These are phyloP conservation scores for Ceratocystis colombiana DNA, from an alignment of 2,329 filamentous ascomycete species.

Conservation along the genomic window DNA sequence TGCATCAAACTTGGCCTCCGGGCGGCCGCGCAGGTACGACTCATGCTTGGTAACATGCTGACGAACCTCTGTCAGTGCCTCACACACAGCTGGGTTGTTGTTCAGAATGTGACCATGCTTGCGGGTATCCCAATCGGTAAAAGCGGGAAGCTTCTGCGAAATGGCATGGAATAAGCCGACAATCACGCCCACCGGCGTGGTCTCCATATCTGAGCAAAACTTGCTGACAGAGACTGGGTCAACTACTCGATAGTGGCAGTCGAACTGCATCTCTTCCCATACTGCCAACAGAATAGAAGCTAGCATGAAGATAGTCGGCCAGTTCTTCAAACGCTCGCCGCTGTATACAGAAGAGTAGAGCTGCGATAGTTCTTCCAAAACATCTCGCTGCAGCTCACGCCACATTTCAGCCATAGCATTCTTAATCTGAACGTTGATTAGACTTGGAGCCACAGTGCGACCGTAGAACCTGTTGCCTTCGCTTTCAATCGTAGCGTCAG, in stretches of 20 bases:
- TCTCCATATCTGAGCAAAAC: constrained; percentile 96
- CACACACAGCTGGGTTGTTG: constrained; percentile 85
- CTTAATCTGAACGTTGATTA: constrained; percentile 99
- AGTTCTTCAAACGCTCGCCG: constrained; percentile 95
- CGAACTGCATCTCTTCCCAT: constrained; percentile 98
- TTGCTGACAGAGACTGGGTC: constrained; percentile 77
- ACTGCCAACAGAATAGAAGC: constrained; percentile 86
- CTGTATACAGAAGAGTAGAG: constrained; percentile 98
- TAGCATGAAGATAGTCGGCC: constrained; percentile 97
- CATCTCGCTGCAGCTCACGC: constrained; percentile 93
- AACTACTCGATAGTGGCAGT: constrained; percentile 89
- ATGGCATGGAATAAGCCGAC: constrained; percentile 96
- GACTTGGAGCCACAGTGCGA: constrained; percentile 85
- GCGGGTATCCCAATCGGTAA: constrained; percentile 86
- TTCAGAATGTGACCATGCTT: constrained; percentile 85
- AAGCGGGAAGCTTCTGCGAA: constrained; percentile 85
- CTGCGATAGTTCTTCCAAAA: constrained; percentile 81
- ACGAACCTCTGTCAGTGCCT: constrained; percentile 91
- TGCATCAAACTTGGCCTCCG: constrained; percentile 73
- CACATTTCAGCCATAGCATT: constrained; percentile 95
- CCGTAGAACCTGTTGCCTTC: constrained; percentile 78
- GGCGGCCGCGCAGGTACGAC: constrained; percentile 70
- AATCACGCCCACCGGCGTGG: constrained; percentile 88
- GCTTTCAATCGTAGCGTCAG: constrained; percentile 77
- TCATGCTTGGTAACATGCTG: constrained; percentile 90